Base-by-base conservation (phyloP, 768 basidiomycete genomes). In the Suillus alpinus region DNA sequence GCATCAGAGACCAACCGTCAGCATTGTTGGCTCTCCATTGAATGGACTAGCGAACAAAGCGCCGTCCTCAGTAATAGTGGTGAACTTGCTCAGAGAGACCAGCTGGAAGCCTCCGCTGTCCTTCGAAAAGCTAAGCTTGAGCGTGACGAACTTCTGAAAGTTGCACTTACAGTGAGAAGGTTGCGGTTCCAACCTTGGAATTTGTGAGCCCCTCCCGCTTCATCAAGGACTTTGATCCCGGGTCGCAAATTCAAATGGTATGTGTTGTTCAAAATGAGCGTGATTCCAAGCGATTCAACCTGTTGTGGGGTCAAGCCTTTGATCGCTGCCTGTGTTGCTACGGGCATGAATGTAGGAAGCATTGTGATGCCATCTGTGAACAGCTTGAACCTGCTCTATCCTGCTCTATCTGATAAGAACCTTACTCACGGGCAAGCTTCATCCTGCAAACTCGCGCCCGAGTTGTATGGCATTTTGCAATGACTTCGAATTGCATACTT, bases 321-420 rank as follows among this genome's bases (percentile, higher is more conserved):
- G 69, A 95, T 92, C 6, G 93, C 90, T 18, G 89, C 92, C 70
- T 95, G 94, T 4, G 94, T 95, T 3, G 92, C 93, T 9, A 95
- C 92, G 3, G 93, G 94, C 94, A 95, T 95, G 67, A 95, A 95
- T 0, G 93, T 92, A 2, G 93, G 93, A 20, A 94, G 77, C 80
- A 89, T 85, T 2, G 92, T 94, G 41, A 82, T 76, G 9, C 91
- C 92, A 77, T 94, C 91, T 92, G 62, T 26, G 64, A 20, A 49
- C 3, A 55, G 49, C 44, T 56, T 47, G 58, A 55, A 63, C 55
- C 55, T 26, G 18, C 26, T 37, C 44, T n/a, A 51, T 16, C 47
- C 47, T 16, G 47, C 16, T 29, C 53, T 39, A 63, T 58, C 60
- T 62, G 36, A 59, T 13, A 60, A 47, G 34, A 43, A 29, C 52